Conservation (phyloP, 768 basidiomycete genomes). For the Paxillus ammoniavirescens region DNA sequence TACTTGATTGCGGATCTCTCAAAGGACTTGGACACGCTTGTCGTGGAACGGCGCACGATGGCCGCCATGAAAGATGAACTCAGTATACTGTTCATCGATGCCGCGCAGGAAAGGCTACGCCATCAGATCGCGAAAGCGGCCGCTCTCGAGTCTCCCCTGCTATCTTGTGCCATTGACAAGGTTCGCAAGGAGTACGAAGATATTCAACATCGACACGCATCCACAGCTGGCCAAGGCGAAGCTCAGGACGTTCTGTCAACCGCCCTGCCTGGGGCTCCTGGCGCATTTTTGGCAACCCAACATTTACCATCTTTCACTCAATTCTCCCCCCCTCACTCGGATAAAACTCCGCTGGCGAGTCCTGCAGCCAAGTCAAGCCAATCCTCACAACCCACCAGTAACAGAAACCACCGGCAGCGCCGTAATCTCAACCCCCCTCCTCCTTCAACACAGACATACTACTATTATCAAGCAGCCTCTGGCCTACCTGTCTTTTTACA, state of each 20-base stretch:
- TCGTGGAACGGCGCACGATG: slow-evolving; percentile 64
- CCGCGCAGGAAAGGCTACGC: slow-evolving; percentile 72
- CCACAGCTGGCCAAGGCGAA: slow-evolving; percentile 17
- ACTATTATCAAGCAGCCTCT: slow-evolving; percentile 92
- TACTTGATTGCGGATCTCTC: slow-evolving; percentile 77
- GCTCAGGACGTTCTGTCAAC: slow-evolving; percentile 14
- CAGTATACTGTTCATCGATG: slow-evolving; percentile 75
- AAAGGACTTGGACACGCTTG: slow-evolving; percentile 70
- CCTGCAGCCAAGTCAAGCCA: slow-evolving; percentile 4
- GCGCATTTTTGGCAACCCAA: slow-evolving; percentile 55
- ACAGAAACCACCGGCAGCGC: slow-evolving; percentile 56
- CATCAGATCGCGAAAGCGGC: slow-evolving; percentile 77
- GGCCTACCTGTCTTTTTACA: slow-evolving; percentile 92
- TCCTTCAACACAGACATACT: slow-evolving; percentile 86
- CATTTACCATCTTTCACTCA: slow-evolving; percentile 16
- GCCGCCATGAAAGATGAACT: slow-evolving; percentile 71
- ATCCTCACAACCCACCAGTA: slow-evolving; percentile 16
- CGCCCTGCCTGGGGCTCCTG: slow-evolving; percentile 45
- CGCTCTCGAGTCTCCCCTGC: slow-evolving; percentile 67
- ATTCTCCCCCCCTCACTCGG: neutral
- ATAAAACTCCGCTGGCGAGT: neutral
- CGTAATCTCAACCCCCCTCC: slow-evolving; percentile 85
- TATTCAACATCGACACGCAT: slow-evolving; percentile 41
- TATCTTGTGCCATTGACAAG: slow-evolving; percentile 65
- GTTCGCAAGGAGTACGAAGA: slow-evolving; percentile 56